phyloP scores from a whole-genome alignment of 257 asterid species.

The Solanum ossicruentum region DNA sequence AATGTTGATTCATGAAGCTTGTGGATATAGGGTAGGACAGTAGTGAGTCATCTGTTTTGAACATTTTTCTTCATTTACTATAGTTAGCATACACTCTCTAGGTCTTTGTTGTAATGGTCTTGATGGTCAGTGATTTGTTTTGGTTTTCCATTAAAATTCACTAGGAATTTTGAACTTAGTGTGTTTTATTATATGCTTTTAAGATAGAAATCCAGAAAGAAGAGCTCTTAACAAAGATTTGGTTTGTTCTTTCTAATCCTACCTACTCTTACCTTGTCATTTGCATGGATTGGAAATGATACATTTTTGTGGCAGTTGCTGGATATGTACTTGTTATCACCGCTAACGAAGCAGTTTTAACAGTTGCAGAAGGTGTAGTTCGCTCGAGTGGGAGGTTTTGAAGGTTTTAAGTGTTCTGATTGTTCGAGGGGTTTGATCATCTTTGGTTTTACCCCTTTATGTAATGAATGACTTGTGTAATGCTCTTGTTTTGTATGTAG shows the following conservation, averaged over 20 bases:
- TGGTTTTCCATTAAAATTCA: conserved; percentile 16
- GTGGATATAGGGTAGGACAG: conserved; percentile 55
- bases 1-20: conserved; percentile 20
- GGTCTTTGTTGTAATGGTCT: conserved; percentile 22
- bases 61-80: background rate
- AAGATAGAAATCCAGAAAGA: conserved; percentile 5
- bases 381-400: background rate
- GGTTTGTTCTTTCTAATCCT: conserved; percentile 1
- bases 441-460: background rate
- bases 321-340: background rate
- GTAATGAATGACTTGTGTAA: background rate
- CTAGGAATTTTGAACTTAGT: conserved; percentile 19
- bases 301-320: background rate
- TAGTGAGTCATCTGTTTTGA: conserved; percentile 15
- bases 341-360: background rate
- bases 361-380: background rate
- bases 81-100: conserved; percentile 37
- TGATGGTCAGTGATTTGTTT: conserved; percentile 19
- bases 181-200: conserved; percentile 10
- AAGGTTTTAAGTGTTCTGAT: background rate
- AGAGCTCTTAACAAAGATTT: background rate
- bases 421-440: background rate
- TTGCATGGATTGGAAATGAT: background rate
- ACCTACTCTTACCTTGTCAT: background rate
- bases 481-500: background rate